Evolutionary conservation across 208 protist species (phyloP), one percentile per base, ranked within the genome.

Genomic region (Borovskyia barvae): DNA sequence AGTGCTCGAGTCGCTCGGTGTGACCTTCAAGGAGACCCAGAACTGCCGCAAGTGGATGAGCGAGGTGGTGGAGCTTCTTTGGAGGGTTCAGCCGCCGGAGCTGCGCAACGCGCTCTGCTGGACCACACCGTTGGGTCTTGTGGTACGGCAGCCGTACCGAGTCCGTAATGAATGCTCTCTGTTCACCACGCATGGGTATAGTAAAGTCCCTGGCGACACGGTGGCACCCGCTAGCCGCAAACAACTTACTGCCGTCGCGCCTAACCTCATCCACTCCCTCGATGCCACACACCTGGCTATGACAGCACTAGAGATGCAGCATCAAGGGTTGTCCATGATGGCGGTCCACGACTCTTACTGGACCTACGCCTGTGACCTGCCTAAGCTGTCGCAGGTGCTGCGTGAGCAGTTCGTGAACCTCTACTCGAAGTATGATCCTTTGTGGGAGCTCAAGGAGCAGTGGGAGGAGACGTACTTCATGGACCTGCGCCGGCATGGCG

Each of bases 341-440:
- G 97, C 97, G 7, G 98, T 99, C 49, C 98, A 99, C 65, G 98
- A 99, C 79, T 97, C 83, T 14, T 99, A 95, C 82, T 99, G 98
- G 98, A 98, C 97, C 5, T 98, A 99, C 75, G 95, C 98, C 6
- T 85, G 79, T 22, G 80, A 96, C 42, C 72, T 98, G 29, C 97
- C 97, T 42, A 19, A 61, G 40, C 85, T 99, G 73, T 97, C 87
- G 59, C 30, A 65, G 39, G 77, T 98, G 26, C 69, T 99, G 29
- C 89, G 98, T 39, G 75, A 99, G 59, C 76, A 98, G 66, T 99
- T 99, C 68, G 86, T 99, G 3, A 79, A 93, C 22, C 77, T 99
- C 14, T 98, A 99, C 88, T 73, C 72, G 26, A 77, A 88, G 53
- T 88, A 93, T 64, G 91, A 96, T 63, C 91, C 90, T 5, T 49